A percentile compares a stretch with the other conserved stretches of the same genome.
Evolutionary conservation across 495 filamentous ascomycete species (phyloP).

Genomic region (Podospora fimiseda): DNA sequence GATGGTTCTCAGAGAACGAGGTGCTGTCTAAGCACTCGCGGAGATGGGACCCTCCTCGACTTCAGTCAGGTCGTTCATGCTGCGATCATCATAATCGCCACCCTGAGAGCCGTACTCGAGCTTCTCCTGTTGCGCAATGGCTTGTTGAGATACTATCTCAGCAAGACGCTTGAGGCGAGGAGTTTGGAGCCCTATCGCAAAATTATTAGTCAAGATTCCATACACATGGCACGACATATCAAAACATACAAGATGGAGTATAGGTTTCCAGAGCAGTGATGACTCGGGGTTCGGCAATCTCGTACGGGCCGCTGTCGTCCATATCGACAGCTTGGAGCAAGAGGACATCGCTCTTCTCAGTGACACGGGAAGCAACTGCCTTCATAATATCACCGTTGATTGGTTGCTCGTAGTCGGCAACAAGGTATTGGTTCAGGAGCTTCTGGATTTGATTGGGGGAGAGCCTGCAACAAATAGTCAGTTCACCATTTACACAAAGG

Average conservation of each 20-base stretch:
- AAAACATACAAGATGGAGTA: conserved; percentile 78
- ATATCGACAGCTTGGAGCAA: conserved; percentile 91
- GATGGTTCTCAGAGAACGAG: conserved; percentile 2
- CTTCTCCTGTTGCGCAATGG: conserved; percentile 88
- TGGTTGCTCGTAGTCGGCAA: conserved; percentile 98
- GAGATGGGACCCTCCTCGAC: conserved; percentile 35
- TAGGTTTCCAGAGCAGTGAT: conserved; percentile 98
- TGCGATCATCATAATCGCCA: conserved; percentile 36
- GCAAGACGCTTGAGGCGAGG: conserved; percentile 88
- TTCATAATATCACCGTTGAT: conserved; percentile 99
- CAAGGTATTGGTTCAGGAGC: conserved; percentile 95
- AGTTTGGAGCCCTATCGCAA: conserved; percentile 76
- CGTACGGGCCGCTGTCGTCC: conserved; percentile 99
- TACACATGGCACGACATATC: neutral
- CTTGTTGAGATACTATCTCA: conserved; percentile 94
- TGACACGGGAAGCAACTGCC: conserved; percentile 92
- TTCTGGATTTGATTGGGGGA: conserved; percentile 99
- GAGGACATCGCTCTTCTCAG: conserved; percentile 96
- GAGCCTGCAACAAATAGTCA: conserved; percentile 51
- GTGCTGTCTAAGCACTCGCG: conserved; percentile 29
- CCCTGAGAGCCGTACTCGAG: conserved; percentile 45
- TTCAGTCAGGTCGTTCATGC: conserved; percentile 33
- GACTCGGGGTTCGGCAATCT: conserved; percentile 91
- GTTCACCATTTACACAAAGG: neutral
- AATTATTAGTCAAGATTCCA: conserved; percentile 9